Base-by-base conservation (phyloP, 805 yeast genomes). In the Saturnispora quitensis region DNA sequence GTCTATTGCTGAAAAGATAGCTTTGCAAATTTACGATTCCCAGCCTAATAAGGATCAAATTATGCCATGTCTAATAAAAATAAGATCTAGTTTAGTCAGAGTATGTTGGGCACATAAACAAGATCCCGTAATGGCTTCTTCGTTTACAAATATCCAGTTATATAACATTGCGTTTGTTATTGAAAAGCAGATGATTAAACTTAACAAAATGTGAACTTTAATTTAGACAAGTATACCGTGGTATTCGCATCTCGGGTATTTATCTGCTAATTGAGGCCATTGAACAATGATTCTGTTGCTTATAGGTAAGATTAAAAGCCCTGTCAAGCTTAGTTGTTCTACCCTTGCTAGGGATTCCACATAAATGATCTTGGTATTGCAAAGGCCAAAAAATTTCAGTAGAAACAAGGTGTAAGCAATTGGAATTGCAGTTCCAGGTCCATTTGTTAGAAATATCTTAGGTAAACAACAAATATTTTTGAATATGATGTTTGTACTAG, bases 341-440 rank as follows among this genome's bases (percentile, higher is more conserved):
- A 89, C 96, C 42, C 98, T 72, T 0, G 98, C 97, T 42, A 91
- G 71, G 47, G 93, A 83, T 66, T 91, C 98, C 25, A 91, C 71
- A 62, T 91, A 93, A 1, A 93, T 66, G 24, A 93, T 82, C 51
- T 77, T 70, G 0, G 88, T 78, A 25, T 62, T 60, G 42, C 73
- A 67, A 2, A 73, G 35, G 0, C 80, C 83, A 13, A 75, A 47
- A 48, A 68, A 68, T 56, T 80, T 80, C 57, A 80, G 61, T 1
- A 72, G 22, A 50, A 82, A 77, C n/a, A 82, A 61, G 2, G 78
- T 69, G 51, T 77, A 76, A 20, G 86, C 82, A 25, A 87, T 62
- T 2, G 90, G 84, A 3, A 86, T 88, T 24, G 85, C 70, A 1
- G 93, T 84, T 0, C 89, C 97, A 4, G 90, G 97, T 3, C 96